These are phyloP conservation scores for Pichia sp. DNA, from an alignment of 1,139 yeast genomes.

Conservation along the genomic window DNA sequence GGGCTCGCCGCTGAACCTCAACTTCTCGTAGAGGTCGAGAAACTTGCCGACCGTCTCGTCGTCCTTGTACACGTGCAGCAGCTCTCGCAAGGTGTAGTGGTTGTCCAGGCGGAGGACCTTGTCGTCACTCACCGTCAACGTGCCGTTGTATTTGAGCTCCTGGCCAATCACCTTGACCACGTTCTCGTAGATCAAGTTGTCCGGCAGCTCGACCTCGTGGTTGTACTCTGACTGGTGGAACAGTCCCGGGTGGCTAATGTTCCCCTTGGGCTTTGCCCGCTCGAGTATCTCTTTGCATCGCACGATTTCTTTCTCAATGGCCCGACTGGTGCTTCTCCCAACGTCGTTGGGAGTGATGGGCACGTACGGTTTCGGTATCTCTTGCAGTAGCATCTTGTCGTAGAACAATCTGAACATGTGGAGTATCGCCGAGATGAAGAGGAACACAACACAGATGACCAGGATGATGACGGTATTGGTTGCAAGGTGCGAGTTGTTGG, in stretches of 20 bases:
- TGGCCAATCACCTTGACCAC: constrained; percentile 54
- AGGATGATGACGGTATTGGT: constrained; percentile 58
- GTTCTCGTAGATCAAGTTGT: constrained; percentile 60
- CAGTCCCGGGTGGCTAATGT: constrained; percentile 62
- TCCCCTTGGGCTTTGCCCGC: constrained; percentile 48
- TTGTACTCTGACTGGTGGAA: constrained; percentile 44
- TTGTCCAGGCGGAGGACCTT: constrained; percentile 38
- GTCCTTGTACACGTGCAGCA: constrained; percentile 30
- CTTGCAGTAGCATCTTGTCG: constrained; percentile 56
- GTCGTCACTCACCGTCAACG: constrained; percentile 36
- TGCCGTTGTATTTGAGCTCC: constrained; percentile 44
- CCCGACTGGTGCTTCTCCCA: constrained; percentile 44
- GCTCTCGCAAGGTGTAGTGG: constrained; percentile 46
- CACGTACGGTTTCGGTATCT: constrained; percentile 71
- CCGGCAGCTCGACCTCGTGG: constrained; percentile 38
- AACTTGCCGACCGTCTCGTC: constrained; percentile 35
- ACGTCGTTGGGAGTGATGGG: constrained; percentile 62
- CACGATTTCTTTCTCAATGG: constrained; percentile 41
- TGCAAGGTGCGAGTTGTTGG: constrained; percentile 39
- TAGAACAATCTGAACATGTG: constrained; percentile 52
- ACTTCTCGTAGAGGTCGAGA: constrained; percentile 59
- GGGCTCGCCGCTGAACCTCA: constrained; percentile 63
- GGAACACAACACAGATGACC: constrained; percentile 61
- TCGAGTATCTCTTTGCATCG: constrained; percentile 45
- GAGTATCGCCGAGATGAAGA: constrained; percentile 41